Base-by-base conservation (phyloP, 495 filamentous ascomycete genomes). In the Lophiostoma macrostomum region DNA sequence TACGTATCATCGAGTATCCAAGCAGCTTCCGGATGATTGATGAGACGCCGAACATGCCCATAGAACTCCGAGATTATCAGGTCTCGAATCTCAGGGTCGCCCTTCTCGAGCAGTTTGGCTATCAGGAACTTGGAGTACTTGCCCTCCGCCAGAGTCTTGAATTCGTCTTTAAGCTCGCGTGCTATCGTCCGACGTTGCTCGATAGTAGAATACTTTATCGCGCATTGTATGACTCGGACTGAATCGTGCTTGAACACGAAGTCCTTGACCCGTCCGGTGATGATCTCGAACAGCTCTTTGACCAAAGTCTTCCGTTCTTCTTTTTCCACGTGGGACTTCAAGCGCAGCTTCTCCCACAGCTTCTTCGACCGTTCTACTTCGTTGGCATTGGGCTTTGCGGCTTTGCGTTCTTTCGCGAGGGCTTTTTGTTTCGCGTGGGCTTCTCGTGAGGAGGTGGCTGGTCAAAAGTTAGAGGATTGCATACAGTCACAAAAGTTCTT, bases 161-260 rank as follows among this genome's bases (percentile, higher is more conserved):
- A 96, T 64, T 85, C 84, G 2, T 91, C 91, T 68, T 87, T 83
- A 40, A 99, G 74, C 68, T 97, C 94, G 52, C 73, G 75, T 3
- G 90, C 90, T 61, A 99, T 97, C 71, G 83, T 80, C 69, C 83
- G 86, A 53, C 88, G 79, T 68, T 95, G 91, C 50, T 83, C 80
- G 19, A 80, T 74, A 50, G 86, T 95, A 29, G 88, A 87, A 69
- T 97, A 97, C 70, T 97, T 99, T 69, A 99, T 77, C 24, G 90
- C 91, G 6, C 90, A 95, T 74, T 99, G 94, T 24, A 99, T 82
- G 37, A 95, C 88, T 44, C 94, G 80, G 20, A 95, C 93, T 8
- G 90, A 87, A 64, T 99, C 94, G 69, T 99, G 94, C 76, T 97
- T 99, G 74, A 99, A 86, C 20, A 96, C 91, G 55, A 96, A 95